These are phyloP conservation scores for Fusarium udum DNA, from an alignment of 2,329 filamentous ascomycete species.

Conservation along the genomic window DNA sequence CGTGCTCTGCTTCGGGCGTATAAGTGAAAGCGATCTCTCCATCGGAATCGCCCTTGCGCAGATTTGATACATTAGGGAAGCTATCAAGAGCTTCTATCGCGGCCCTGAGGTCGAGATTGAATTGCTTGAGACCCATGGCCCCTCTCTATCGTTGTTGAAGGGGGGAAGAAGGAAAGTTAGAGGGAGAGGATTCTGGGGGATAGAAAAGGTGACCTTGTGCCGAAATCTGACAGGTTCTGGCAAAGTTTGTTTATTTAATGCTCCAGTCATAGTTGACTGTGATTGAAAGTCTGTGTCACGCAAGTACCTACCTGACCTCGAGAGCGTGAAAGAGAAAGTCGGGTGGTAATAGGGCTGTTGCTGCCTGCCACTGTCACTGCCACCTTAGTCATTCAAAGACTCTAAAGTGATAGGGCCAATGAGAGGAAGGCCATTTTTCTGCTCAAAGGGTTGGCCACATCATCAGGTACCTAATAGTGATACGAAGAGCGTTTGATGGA, in stretches of 20 bases:
- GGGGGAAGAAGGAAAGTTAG: background rate
- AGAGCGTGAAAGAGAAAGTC: background rate
- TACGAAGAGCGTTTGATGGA: background rate
- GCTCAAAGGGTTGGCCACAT: background rate
- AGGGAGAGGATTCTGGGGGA: background rate
- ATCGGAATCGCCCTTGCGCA: constrained; percentile 74
- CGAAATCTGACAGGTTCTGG: background rate
- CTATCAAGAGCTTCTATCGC: constrained; percentile 46
- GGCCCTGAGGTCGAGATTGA: constrained; percentile 65
- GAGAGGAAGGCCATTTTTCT: background rate
- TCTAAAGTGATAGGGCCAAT: background rate
- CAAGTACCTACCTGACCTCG: background rate
- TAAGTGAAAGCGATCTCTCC: constrained; percentile 75
- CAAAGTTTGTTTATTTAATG: background rate
- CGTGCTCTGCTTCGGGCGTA: constrained; percentile 50
- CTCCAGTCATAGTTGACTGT: background rate
- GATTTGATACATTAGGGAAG: constrained; percentile 60
- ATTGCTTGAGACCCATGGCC: constrained; percentile 72
- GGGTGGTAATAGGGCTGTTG: background rate
- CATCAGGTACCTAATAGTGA: background rate
- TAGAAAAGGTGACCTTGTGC: background rate
- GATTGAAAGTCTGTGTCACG: background rate
- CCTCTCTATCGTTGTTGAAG: background rate
- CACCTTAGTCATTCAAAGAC: background rate
- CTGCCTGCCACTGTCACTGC: constrained; percentile 3